phyloP scores from a whole-genome alignment of 345 rosid genomes.

The Alliaria petiolata region DNA sequence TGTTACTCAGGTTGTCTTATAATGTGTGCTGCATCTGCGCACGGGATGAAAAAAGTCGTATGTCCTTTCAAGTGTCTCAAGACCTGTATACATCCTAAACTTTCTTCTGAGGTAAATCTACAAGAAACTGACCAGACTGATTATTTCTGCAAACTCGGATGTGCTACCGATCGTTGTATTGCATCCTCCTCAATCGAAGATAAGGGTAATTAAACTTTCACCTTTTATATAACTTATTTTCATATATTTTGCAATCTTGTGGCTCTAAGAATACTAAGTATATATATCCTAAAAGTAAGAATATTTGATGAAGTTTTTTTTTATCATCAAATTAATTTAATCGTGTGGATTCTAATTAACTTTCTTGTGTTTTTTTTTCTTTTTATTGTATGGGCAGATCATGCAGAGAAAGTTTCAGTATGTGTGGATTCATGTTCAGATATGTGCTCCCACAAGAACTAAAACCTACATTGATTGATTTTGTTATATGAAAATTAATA shows the following conservation, averaged over 20 bases:
- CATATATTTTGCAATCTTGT: not conserved
- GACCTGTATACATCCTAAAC: not conserved
- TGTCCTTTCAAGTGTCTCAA: conserved; percentile 10
- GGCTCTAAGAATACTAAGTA: not conserved
- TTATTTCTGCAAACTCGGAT: conserved; percentile 6
- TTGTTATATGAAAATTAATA: not conserved
- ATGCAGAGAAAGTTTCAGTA: conserved; percentile 16
- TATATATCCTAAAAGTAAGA: not conserved
- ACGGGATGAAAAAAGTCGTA: not conserved
- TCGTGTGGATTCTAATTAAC: not conserved
- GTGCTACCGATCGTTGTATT: conserved; percentile 1
- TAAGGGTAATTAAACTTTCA: not conserved
- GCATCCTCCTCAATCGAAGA: not conserved
- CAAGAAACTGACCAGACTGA: not conserved
- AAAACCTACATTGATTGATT: not conserved
- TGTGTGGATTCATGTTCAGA: conserved; percentile 19
- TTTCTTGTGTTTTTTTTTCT: not conserved
- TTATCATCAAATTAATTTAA: not conserved
- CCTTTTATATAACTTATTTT: not conserved
- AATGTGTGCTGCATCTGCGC: not conserved
- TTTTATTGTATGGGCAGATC: conserved; percentile 4
- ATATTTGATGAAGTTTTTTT: not conserved
- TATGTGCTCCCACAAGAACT: conserved; percentile 2
- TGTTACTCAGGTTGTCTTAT: not conserved
- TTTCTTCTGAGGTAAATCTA: not conserved